These are phyloP conservation scores for Podospora pseudopauciseta DNA, from an alignment of 495 filamentous ascomycete genomes.

Conservation along the genomic window DNA sequence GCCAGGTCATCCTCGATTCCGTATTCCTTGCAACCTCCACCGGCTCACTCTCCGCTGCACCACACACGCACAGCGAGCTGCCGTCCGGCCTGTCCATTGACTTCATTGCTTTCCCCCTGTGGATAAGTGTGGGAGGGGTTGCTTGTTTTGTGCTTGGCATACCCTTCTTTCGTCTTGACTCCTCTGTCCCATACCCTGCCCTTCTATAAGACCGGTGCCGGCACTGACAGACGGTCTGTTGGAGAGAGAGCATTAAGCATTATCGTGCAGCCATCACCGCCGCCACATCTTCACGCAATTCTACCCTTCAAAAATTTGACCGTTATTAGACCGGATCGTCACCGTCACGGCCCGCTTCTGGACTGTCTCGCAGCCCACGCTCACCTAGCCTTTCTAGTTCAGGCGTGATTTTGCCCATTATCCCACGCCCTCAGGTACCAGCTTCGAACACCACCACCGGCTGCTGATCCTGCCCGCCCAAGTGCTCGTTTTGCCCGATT, in stretches of 20 bases:
- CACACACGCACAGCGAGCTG: conserved; percentile 10
- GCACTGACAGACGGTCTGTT: background rate
- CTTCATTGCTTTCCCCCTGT: conserved; percentile 22
- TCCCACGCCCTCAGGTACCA: background rate
- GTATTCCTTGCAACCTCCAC: conserved; percentile 10
- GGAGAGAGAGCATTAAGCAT: background rate
- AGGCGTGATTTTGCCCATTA: conserved; percentile 2
- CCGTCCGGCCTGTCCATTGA: conserved; percentile 21
- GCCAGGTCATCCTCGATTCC: conserved; percentile 14
- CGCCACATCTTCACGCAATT: conserved; percentile 25
- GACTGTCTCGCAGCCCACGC: conserved; percentile 11
- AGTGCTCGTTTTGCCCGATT: background rate
- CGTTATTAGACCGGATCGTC: conserved; percentile 36
- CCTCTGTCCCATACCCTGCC: conserved; percentile 1
- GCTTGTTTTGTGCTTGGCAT: conserved; percentile 23
- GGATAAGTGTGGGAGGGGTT: conserved; percentile 9
- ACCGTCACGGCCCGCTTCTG: conserved; percentile 22
- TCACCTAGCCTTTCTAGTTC: conserved; percentile 8
- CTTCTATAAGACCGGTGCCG: background rate
- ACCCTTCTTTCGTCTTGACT: conserved; percentile 10
- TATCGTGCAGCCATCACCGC: conserved; percentile 12
- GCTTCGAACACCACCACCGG: background rate
- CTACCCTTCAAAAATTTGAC: conserved; percentile 31
- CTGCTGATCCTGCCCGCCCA: background rate
- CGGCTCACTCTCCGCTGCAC: conserved; percentile 9